Evolutionary conservation across 2,329 filamentous ascomycete species (phyloP).

Genomic region (Talaromyces pinophilus): DNA sequence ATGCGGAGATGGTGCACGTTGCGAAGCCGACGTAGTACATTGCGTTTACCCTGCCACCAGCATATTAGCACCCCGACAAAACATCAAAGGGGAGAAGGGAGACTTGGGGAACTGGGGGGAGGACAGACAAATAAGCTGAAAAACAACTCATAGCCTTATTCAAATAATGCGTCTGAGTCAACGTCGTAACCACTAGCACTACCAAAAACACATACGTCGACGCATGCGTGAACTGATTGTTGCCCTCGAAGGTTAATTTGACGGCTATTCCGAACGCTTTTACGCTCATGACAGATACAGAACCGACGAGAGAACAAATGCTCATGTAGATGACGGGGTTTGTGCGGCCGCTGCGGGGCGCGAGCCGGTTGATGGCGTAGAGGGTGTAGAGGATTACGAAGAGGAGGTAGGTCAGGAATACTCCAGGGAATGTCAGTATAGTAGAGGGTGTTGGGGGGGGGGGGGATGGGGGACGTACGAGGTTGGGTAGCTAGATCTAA

Average conservation of each 20-base stretch:
- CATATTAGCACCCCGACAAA: neutral
- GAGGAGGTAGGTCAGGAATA: slow-evolving; percentile 19
- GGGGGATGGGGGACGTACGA: slow-evolving; percentile 4
- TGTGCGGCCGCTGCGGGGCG: slow-evolving; percentile 14
- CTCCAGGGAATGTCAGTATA: neutral
- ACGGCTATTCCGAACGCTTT: slow-evolving; percentile 22
- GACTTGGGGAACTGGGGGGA: neutral
- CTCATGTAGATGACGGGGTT: slow-evolving; percentile 22
- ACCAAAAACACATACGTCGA: slow-evolving; percentile 23
- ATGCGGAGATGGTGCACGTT: slow-evolving; percentile 20
- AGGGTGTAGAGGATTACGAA: slow-evolving; percentile 19
- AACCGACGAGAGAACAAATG: slow-evolving; percentile 20
- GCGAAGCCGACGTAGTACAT: slow-evolving; percentile 23
- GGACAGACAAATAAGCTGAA: slow-evolving; percentile 18
- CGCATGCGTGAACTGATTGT: slow-evolving; percentile 21
- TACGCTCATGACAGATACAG: slow-evolving; percentile 21
- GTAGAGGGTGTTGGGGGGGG: too few relatives aligned
- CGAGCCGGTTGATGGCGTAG: slow-evolving; percentile 15
- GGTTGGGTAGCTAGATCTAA: slow-evolving; percentile 17
- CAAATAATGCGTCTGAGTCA: slow-evolving; percentile 23
- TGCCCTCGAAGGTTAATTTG: slow-evolving; percentile 16
- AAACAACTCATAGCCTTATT: slow-evolving; percentile 23
- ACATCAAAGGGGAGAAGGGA: too few relatives aligned
- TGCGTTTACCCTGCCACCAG: slow-evolving; percentile 17
- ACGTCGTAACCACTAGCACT: slow-evolving; percentile 19